Base-by-base conservation (phyloP, 352 stramenopile species). In the Globisporangium cederbergense region DNA sequence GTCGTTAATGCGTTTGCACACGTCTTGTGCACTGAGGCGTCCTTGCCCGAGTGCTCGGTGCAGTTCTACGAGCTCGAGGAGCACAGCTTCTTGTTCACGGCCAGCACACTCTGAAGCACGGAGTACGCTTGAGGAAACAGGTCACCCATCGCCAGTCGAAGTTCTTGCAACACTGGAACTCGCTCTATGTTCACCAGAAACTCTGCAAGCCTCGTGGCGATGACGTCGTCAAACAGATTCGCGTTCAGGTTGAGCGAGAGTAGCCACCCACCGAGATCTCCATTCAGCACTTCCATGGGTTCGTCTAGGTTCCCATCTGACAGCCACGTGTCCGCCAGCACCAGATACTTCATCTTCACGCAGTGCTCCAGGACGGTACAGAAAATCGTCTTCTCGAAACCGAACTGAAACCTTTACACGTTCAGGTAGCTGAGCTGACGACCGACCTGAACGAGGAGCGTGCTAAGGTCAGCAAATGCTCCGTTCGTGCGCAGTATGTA, bases 121-220 rank as follows among this genome's bases (percentile, higher is more conserved):
- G 43, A 14, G 38, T 28, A 16, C 2, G 14, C 43, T 4, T 8
- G n/a, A 32, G 52, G 14, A 2, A 3, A 7, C 2, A 63, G 4
- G 5, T 18, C 8, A 28, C 10, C 32, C 58, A 25, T 22, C 11
- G 20, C 11, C 20, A 55, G 10, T 20, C 58, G 58, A 43, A 63
- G 58, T 25, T 63, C 58, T 63, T 42, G 58, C 25, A 63, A 25
- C 28, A 28, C 42, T 45, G 58, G 58, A 20, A 63, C 28, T 63
- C 46, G 6, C 42, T 55, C 11, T 20, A 9, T 16, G 28, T 42
- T 45, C 14, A 28, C 28, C 16, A 63, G 36, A 32, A 63, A 25
- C 5, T 43, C 42, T 32, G 45, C 25, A 32, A 63, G 40, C 2
- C 51, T 34, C 4, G 45, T 8, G 16, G 9, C 20, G 8, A 51